Evolutionary conservation across 192 early-diverging fungal species (phyloP).

Genomic region (Lunasporangiospora selenospora): DNA sequence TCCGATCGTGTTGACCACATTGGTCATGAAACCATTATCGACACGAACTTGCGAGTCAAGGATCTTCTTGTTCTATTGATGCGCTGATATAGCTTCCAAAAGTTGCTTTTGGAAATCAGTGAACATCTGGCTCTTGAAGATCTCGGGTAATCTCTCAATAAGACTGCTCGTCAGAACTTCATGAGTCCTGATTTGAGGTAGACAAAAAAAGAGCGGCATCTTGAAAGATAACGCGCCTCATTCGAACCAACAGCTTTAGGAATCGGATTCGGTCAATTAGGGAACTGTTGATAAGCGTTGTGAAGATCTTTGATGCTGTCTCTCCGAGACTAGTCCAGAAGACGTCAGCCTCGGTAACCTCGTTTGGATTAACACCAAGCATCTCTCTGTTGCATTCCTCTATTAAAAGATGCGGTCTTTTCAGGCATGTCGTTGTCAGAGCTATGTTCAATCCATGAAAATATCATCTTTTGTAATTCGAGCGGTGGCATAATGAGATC

Average conservation of each 20-base stretch:
- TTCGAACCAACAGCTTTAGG: slow-evolving; percentile 11
- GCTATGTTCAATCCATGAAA: slow-evolving; percentile 16
- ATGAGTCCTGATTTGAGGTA: neutral
- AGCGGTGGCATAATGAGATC: slow-evolving; percentile 22
- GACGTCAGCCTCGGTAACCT: neutral
- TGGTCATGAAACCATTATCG: neutral
- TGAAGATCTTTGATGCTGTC: neutral
- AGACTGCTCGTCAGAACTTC: neutral
- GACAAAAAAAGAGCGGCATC: slow-evolving; percentile 17
- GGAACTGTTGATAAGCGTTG: neutral
- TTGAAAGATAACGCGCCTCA: slow-evolving; percentile 23
- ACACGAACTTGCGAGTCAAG: neutral
- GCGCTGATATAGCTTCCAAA: neutral
- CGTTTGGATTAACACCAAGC: slow-evolving; percentile 8
- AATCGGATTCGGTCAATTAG: slow-evolving; percentile 2
- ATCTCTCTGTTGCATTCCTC: slow-evolving; percentile 19
- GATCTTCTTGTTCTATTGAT: neutral
- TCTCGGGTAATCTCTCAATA: slow-evolving; percentile 1
- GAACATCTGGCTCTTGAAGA: neutral
- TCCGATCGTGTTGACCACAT: neutral
- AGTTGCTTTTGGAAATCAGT: neutral
- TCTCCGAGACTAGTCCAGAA: neutral
- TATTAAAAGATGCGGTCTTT: neutral
- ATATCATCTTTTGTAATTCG: slow-evolving; percentile 10
- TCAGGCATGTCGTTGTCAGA: slow-evolving; percentile 10